Conservation (phyloP, 176 grass and related monocot genomes). For the Hyparrhenia diplandra region DNA sequence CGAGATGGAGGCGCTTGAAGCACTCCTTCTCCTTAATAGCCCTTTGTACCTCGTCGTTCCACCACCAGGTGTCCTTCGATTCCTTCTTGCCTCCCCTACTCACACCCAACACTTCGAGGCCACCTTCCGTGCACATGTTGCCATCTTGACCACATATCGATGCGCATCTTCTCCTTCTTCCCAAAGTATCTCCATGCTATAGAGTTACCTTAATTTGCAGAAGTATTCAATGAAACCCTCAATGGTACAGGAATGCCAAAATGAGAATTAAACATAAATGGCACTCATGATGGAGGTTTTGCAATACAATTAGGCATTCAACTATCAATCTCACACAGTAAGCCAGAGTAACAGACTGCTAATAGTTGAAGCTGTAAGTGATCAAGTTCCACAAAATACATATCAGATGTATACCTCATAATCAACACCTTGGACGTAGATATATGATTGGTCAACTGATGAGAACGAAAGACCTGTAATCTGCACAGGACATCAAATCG, state of each 20-base stretch:
- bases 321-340: not conserved
- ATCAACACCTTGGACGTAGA: slow-evolving; percentile 92
- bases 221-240: not conserved
- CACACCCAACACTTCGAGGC: too few relatives aligned
- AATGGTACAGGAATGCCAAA: not conserved
- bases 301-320: not conserved
- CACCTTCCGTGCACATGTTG: too few relatives aligned
- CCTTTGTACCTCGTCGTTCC: too few relatives aligned
- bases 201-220: not conserved
- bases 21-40: too few relatives aligned
- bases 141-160: too few relatives aligned
- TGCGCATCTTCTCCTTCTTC: too few relatives aligned
- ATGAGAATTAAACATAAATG: not conserved
- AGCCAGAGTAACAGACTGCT: not conserved
- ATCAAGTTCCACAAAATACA: not conserved
- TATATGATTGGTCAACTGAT: slow-evolving; percentile 56
- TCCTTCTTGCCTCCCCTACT: too few relatives aligned
- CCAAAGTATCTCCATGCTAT: not conserved
- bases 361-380: not conserved
- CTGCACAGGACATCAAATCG: slow-evolving; percentile 39
- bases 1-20: too few relatives aligned
- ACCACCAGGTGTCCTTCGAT: too few relatives aligned
- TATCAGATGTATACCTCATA: slow-evolving; percentile 62
- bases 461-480: slow-evolving; percentile 89
- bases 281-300: not conserved